Percentiles rank a stretch among this genome's conserved stretches.
phyloP scores from a whole-genome alignment of 805 yeast species.

The Saccharomycodes ludwigii region DNA sequence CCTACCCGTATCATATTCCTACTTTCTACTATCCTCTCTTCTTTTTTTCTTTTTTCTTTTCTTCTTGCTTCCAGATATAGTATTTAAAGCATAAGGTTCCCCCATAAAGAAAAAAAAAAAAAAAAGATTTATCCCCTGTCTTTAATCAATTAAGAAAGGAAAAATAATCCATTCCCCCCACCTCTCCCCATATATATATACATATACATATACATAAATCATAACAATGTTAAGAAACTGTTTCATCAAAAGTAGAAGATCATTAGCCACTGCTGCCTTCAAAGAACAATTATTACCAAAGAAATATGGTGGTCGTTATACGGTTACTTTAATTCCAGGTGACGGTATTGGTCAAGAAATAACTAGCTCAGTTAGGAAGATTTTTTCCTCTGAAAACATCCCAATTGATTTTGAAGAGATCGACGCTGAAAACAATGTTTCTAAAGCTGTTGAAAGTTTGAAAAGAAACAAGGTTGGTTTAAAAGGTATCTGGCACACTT shows the following conservation, averaged over 20 bases:
- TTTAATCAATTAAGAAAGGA: too few relatives aligned
- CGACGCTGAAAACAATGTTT: conserved; percentile 56
- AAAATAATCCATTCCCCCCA: too few relatives aligned
- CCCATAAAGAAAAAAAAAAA: too few relatives aligned
- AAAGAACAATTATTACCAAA: conserved; percentile 64
- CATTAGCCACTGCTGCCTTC: conserved; percentile 45
- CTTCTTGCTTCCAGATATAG: too few relatives aligned
- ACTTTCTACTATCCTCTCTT: too few relatives aligned
- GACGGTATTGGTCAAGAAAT: conserved; percentile 97
- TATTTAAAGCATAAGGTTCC: too few relatives aligned
- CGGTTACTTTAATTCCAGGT: conserved; percentile 93
- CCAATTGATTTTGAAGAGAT: conserved; percentile 92
- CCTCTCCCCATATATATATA: too few relatives aligned
- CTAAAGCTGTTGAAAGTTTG: conserved; percentile 78
- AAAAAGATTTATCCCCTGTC: too few relatives aligned
- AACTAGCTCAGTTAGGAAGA: conserved; percentile 83
- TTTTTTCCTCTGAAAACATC: conserved; percentile 74
- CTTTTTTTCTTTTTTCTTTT: too few relatives aligned
- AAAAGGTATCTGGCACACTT: conserved; percentile 89
- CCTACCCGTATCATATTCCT: too few relatives aligned
- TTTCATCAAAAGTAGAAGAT: conserved; percentile 19
- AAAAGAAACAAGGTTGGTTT: conserved; percentile 95
- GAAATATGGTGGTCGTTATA: conserved; percentile 89
- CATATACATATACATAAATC: too few relatives aligned
- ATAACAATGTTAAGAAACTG: conserved; percentile 22